These are phyloP conservation scores for Chaetomium olivaceum DNA, from an alignment of 2,329 filamentous ascomycete genomes.

Conservation along the genomic window DNA sequence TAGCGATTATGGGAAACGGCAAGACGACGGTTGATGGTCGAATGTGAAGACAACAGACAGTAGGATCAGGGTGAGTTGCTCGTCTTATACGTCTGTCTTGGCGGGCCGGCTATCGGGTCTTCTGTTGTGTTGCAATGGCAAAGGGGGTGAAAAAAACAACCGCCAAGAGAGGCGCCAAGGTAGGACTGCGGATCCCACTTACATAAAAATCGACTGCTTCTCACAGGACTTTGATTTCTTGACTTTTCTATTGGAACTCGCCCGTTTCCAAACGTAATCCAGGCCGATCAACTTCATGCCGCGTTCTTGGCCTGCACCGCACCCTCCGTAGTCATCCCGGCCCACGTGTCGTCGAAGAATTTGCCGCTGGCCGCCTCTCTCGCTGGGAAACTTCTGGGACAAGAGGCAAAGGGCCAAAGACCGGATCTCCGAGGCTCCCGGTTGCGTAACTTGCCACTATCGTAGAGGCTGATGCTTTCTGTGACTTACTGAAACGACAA, in stretches of 20 bases:
- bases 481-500: neutral
- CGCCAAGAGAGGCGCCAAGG: conserved; percentile 19
- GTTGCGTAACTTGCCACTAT: neutral
- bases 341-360: conserved; percentile 1
- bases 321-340: neutral
- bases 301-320: neutral
- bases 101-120: conserved; percentile 1
- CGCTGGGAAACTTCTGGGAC: neutral
- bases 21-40: neutral
- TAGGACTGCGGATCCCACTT: conserved; percentile 19
- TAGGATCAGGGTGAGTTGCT: neutral
- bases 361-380: neutral
- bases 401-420: neutral
- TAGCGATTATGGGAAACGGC: neutral
- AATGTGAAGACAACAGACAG: neutral
- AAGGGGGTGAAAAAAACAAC: conserved; percentile 8
- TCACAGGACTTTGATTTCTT: conserved; percentile 6
- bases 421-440: neutral
- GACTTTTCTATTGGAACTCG: conserved; percentile 14
- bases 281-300: conserved; percentile 6
- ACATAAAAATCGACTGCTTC: conserved; percentile 18
- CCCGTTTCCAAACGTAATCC: conserved; percentile 19
- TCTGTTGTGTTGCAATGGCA: neutral
- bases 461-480: neutral
- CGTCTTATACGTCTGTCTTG: conserved; percentile 5